A percentile compares a stretch with the other conserved stretches of the same genome.
Conservation (phyloP, 2,329 filamentous ascomycete species). For the Colletotrichum magnum region DNA sequence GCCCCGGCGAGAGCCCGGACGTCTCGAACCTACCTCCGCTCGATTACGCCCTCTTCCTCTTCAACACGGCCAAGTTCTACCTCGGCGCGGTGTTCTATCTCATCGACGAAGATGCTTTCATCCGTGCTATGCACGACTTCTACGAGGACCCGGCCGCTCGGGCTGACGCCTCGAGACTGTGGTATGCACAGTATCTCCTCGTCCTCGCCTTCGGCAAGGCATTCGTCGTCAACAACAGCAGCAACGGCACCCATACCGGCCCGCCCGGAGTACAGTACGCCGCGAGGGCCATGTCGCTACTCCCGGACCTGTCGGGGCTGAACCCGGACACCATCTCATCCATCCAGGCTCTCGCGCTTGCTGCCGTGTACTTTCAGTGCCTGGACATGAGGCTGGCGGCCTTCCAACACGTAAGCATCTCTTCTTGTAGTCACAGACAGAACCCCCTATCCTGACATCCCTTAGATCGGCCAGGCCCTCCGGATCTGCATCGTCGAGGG, state of each 20-base stretch:
- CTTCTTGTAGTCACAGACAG: too few species aligned
- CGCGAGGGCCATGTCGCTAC: constrained; percentile 53
- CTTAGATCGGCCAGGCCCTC: constrained; percentile 50
- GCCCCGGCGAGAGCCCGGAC: constrained; percentile 44
- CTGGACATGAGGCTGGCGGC: constrained; percentile 56
- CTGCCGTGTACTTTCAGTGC: constrained; percentile 56
- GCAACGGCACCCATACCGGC: constrained; percentile 44
- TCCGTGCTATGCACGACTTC: constrained; percentile 43
- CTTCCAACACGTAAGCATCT: constrained; percentile 52
- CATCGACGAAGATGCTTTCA: constrained; percentile 42
- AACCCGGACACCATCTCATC: constrained; percentile 48
- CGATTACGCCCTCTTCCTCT: constrained; percentile 44
- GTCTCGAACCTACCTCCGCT: constrained; percentile 46
- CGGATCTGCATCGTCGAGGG: constrained; percentile 51
- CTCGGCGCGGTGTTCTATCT: constrained; percentile 44
- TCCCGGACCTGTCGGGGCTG: constrained; percentile 53
- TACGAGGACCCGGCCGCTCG: constrained; percentile 43
- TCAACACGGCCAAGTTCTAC: constrained; percentile 46
- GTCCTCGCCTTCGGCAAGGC: constrained; percentile 52
- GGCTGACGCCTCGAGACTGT: constrained; percentile 42
- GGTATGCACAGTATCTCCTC: constrained; percentile 51
- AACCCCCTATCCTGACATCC: too few species aligned
- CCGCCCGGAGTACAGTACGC: constrained; percentile 56
- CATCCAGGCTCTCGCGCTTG: constrained; percentile 52
- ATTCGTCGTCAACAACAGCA: constrained; percentile 46